Conservation (phyloP, 2,329 filamentous ascomycete genomes). For the Colletotrichum lindemuthianum region DNA sequence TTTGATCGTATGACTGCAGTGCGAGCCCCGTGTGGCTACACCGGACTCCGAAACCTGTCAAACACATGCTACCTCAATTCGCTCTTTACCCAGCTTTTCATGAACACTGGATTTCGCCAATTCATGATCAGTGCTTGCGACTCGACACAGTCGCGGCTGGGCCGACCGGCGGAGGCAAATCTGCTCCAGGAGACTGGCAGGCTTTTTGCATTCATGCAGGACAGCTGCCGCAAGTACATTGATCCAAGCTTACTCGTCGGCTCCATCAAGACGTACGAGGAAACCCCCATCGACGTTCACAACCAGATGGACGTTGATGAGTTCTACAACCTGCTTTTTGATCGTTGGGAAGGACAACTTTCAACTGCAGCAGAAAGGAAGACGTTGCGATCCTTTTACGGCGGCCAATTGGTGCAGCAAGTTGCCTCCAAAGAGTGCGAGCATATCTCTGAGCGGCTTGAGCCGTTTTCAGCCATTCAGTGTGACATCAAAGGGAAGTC, state of each 20-base stretch:
- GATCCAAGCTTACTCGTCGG: conserved; percentile 78
- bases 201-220: conserved; percentile 88
- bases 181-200: conserved; percentile 82
- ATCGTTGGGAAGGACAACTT: conserved; percentile 89
- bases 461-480: conserved; percentile 93
- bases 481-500: conserved; percentile 95
- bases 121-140: conserved; percentile 77
- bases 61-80: conserved; percentile 99
- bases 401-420: conserved; percentile 91
- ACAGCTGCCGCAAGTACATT: conserved; percentile 77
- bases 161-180: conserved; percentile 60
- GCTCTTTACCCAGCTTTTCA: conserved; percentile 91
- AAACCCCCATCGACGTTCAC: conserved; percentile 83
- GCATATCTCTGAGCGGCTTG: conserved; percentile 89
- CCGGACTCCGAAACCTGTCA: conserved; percentile 90
- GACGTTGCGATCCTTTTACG: conserved; percentile 84
- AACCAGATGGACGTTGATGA: conserved; percentile 98
- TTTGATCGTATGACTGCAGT: conserved; percentile 76
- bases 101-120: conserved; percentile 87
- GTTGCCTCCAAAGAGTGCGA: conserved; percentile 94
- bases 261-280: conserved; percentile 84
- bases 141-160: conserved; percentile 57
- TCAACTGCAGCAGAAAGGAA: conserved; percentile 73
- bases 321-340: conserved; percentile 94
- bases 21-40: conserved; percentile 82